Percentiles rank a stretch among this genome's conserved stretches.
Evolutionary conservation across 228 moss, liverwort and hornwort species (phyloP).

Genomic region (Sphagnum fallax): DNA sequence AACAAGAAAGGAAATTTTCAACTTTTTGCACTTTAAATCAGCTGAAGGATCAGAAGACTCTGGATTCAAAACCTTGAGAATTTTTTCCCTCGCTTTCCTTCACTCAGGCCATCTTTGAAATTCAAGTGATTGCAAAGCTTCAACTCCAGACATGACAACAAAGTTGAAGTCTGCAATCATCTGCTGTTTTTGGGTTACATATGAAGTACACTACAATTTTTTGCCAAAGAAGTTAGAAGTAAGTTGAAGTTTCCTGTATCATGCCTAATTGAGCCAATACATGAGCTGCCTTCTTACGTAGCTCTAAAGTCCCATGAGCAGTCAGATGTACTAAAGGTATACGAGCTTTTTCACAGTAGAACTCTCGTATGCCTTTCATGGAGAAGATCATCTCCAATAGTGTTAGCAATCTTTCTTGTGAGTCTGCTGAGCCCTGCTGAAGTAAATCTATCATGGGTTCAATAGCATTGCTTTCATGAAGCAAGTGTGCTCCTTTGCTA

Average conservation of each 20-base stretch:
- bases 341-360: constrained; percentile 18
- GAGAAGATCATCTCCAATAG: constrained; percentile 28
- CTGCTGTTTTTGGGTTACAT: no score
- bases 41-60: no score
- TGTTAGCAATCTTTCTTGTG: constrained; percentile 17
- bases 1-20: no score
- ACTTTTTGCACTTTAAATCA: no score
- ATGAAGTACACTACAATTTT: no score
- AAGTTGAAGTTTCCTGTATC: constrained; percentile 30
- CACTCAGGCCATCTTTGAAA: no score
- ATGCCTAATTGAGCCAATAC: constrained; percentile 26
- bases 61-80: no score
- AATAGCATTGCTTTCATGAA: constrained; percentile 24
- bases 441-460: constrained; percentile 27
- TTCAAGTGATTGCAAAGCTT: no score
- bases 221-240: neutral
- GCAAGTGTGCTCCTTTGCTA: constrained; percentile 21
- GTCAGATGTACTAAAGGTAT: constrained; percentile 38
- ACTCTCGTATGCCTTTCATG: constrained; percentile 33
- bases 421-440: constrained; percentile 19
- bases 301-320: constrained; percentile 10
- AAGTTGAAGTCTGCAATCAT: no score
- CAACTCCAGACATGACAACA: no score
- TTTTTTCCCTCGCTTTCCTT: no score
- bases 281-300: constrained; percentile 18